Base-by-base conservation (phyloP, 495 filamentous ascomycete genomes). In the Aspergillus egyptiacus region DNA sequence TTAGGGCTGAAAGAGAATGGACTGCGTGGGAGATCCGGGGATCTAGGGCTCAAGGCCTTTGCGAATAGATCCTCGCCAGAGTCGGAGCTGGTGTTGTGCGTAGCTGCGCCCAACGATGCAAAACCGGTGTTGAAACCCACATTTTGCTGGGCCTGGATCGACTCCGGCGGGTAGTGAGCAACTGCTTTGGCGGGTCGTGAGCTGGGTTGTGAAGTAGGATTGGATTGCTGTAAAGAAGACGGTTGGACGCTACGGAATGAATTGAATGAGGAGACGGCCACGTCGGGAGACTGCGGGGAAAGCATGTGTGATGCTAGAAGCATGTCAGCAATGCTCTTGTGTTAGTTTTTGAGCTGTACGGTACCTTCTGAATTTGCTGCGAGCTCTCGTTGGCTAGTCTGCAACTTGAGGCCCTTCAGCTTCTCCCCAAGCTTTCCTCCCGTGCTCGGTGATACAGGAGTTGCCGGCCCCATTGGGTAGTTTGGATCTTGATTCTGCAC, bases 41-140 rank as follows among this genome's bases (percentile, higher is more conserved):
- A 85, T 25, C 86, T 77, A 6, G 87, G 87, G 53, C 83, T 86
- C 73, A 94, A 77, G 14, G 86, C 84, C 43, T 90, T 76, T 15
- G 87, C 86, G 58, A 91, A 94, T 20, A 91, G 71, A 10, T 83
- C 87, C 34, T 89, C 86, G 56, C 87, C 80, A 3, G 69, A 75
- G 8, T 82, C 79, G 7, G 69, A 63, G 43, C 55, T 66, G 18
- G 46, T 42, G 7, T 57, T 62, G 35, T 55, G 46, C 23, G 63
- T 43, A 6, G 65, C 45, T 0, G 62, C 32, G 40, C 52, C 53
- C 53, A 75, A 65, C 1, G 69, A 54, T 4, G 62, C 54, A 30
- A 77, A 72, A 0, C 65, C 65, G n/a, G 36, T 55, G 25, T 52
- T 50, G 0, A 59, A 63, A 20, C 57, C 63, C n/a, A 58, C 68